Evolutionary conservation across 768 basidiomycete species (phyloP), one percentile per base, ranked within the genome.

Genomic region (Steccherinum ochraceum): DNA sequence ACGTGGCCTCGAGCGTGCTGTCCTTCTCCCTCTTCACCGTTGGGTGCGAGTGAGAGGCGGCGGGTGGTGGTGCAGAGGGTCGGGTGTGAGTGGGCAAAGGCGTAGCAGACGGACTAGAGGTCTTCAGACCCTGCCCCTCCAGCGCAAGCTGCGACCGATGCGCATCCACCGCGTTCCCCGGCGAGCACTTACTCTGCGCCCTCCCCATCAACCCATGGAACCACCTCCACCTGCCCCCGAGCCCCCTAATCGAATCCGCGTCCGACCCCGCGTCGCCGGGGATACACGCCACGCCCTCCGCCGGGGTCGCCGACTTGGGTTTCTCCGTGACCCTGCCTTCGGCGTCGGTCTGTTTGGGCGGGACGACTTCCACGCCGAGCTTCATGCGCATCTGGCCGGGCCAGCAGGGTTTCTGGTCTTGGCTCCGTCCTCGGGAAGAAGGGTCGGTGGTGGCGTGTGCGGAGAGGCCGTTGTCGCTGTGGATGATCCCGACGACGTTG

Each of bases 161-260:
- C 7, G 30, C 49, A 26, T 50, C 30, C 39, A 55, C 61, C 49
- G 56, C 58, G 55, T 64, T 62, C 50, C 48, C 50, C n/a, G 63
- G 63, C 24, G 59, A 57, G 52, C 63, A 64, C 30, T 50, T 53
- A 41, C 48, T 54, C 55, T 64, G 60, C 35, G 11, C 35, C 35
- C 35, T 39, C 35, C n/a, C n/a, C 35, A 11, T 11, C 35, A 11
- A 11, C 35, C 35, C 11, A 11, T 39, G 11, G n/a, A 39, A 39
- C 35, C 35, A 39, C 35, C n/a, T 39, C 35, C 35, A 39, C 35
- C n/a, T 39, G 11, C 35, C 10, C 35, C n/a, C 35, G 35, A 39
- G 10, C 35, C 35, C 10, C 35, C 51, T 25, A 46, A 4, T 30
- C 44, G 45, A 3, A 18, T 5, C 46, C 30, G n/a, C n/a, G n/a